Conservation (phyloP, 1,284 basidiomycete genomes). For the Sporisorium iseilematis-ciliati region DNA sequence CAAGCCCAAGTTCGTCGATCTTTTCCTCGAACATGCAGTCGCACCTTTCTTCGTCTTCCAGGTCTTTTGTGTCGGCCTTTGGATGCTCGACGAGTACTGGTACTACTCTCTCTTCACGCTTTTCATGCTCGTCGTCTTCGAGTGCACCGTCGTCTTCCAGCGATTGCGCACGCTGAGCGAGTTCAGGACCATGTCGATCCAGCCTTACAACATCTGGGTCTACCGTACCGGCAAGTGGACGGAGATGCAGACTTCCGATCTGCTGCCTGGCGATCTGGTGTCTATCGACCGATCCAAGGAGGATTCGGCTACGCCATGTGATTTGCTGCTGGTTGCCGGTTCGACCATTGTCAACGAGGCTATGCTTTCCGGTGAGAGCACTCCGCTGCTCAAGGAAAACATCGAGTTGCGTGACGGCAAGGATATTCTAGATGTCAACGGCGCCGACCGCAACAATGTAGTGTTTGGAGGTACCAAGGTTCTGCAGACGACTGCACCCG, state of each 20-base stretch:
- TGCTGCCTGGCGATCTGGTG: slow-evolving; percentile 68
- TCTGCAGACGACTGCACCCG: slow-evolving; percentile 64
- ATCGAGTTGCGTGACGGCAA: slow-evolving; percentile 64
- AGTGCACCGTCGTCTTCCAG: slow-evolving; percentile 69
- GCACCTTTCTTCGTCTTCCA: slow-evolving; percentile 70
- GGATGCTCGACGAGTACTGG: slow-evolving; percentile 70
- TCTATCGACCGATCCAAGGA: slow-evolving; percentile 67
- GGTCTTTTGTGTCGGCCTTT: slow-evolving; percentile 69
- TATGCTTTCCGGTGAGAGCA: slow-evolving; percentile 69
- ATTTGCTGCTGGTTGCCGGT: slow-evolving; percentile 62
- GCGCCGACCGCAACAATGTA: slow-evolving; percentile 67
- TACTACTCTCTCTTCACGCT: slow-evolving; percentile 69
- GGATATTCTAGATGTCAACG: slow-evolving; percentile 66
- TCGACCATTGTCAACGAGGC: slow-evolving; percentile 69
- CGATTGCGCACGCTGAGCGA: slow-evolving; percentile 68
- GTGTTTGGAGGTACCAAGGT: slow-evolving; percentile 69
- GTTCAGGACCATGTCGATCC: slow-evolving; percentile 69
- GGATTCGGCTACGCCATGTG: slow-evolving; percentile 67
- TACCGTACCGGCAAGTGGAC: slow-evolving; percentile 63
- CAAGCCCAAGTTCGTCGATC: slow-evolving; percentile 64
- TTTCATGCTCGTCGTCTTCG: slow-evolving; percentile 69
- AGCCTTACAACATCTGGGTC: slow-evolving; percentile 66
- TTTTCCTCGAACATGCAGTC: slow-evolving; percentile 69
- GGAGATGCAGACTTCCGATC: slow-evolving; percentile 61
- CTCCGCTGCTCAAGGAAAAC: slow-evolving; percentile 68